These are phyloP conservation scores for Leishmania guyanensis DNA, from an alignment of 208 protist genomes.

Conservation along the genomic window DNA sequence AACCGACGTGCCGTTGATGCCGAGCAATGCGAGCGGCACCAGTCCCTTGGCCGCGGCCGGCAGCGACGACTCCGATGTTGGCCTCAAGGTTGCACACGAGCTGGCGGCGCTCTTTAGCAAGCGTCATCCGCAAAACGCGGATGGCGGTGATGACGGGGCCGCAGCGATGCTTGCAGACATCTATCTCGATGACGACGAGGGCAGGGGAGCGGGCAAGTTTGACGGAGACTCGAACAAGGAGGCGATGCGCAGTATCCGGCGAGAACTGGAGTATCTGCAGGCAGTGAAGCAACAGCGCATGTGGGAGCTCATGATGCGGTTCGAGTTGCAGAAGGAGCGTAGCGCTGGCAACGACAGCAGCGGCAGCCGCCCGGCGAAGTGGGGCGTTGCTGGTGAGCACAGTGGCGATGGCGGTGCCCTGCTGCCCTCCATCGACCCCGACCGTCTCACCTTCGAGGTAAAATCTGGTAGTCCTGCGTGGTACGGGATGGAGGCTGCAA, in stretches of 20 bases:
- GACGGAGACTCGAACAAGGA: slow-evolving; percentile 30
- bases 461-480: slow-evolving; percentile 52
- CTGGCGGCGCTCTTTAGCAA: slow-evolving; percentile 36
- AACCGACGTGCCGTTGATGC: neutral
- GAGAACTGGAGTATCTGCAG: slow-evolving; percentile 60
- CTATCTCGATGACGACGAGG: slow-evolving; percentile 27
- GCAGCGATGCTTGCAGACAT: slow-evolving; percentile 21
- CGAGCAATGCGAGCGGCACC: neutral
- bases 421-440: slow-evolving; percentile 21
- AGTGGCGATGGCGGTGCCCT: neutral
- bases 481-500: slow-evolving; percentile 78
- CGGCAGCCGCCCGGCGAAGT: neutral
- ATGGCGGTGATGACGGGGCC: slow-evolving; percentile 5
- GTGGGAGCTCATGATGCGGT: slow-evolving; percentile 51
- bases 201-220: neutral
- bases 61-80: neutral
- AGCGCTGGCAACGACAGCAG: neutral
- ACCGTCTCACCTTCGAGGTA: slow-evolving; percentile 58
- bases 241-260: slow-evolving; percentile 39
- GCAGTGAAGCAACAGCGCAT: slow-evolving; percentile 47
- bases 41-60: neutral
- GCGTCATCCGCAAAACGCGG: neutral
- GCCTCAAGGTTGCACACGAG: slow-evolving; percentile 14
- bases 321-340: slow-evolving; percentile 32
- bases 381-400: neutral